Evolutionary conservation across 2,329 filamentous ascomycete genomes (phyloP).

Genomic region (Ophiostoma sp.): DNA sequence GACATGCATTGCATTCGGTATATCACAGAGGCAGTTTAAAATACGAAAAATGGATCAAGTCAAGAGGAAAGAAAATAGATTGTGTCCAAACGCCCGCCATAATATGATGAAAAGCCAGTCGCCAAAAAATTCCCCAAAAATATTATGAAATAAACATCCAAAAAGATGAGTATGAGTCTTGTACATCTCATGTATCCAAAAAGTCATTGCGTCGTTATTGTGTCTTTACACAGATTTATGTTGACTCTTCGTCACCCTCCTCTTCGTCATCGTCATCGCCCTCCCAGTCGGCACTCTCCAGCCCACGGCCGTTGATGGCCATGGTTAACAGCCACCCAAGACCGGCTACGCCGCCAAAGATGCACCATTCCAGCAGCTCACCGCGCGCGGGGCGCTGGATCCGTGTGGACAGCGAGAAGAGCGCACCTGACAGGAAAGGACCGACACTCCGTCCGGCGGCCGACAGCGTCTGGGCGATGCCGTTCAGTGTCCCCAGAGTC

Average conservation of each 20-base stretch:
- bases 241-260: constrained; percentile 33
- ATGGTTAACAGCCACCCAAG: constrained; percentile 78
- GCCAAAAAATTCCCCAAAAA: background rate
- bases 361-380: constrained; percentile 79
- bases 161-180: background rate
- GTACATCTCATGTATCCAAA: background rate
- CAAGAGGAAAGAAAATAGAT: background rate
- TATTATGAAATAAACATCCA: background rate
- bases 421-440: constrained; percentile 80
- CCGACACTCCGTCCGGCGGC: constrained; percentile 86
- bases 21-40: background rate
- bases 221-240: background rate
- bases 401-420: constrained; percentile 77
- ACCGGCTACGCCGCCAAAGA: constrained; percentile 82
- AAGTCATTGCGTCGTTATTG: background rate
- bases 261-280: constrained; percentile 40
- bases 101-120: background rate
- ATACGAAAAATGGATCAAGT: no score
- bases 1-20: background rate
- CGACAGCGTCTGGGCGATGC: constrained; percentile 88
- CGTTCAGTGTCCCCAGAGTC: constrained; percentile 86
- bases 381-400: constrained; percentile 68
- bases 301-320: constrained; percentile 65
- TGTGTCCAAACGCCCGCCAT: background rate
- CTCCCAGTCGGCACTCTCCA: constrained; percentile 60